phyloP scores from a whole-genome alignment of 768 basidiomycete species.

The Termitomyces sp. region DNA sequence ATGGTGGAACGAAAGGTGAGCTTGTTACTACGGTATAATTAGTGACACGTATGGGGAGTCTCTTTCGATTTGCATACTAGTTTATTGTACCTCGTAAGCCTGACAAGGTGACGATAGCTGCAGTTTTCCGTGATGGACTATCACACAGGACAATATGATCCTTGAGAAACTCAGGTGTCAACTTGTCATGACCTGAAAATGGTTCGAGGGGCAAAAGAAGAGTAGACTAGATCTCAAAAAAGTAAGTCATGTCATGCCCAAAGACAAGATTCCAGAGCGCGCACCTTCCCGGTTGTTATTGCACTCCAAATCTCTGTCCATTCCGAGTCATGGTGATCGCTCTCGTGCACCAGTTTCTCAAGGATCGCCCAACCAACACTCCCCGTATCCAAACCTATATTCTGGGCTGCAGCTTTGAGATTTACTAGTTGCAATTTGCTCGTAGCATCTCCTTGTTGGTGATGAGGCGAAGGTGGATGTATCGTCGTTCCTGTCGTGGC shows the following conservation, averaged over 20 bases:
- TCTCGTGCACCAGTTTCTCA: conserved; percentile 55
- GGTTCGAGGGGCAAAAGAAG: conserved; percentile 74
- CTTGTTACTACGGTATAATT: conserved; percentile 25
- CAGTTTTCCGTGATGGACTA: conserved; percentile 36
- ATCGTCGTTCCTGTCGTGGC: conserved; percentile 47
- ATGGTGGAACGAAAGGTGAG: conserved; percentile 41
- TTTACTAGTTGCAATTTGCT: conserved; percentile 68
- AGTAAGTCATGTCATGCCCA: background rate
- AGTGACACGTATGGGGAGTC: background rate
- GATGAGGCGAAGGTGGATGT: conserved; percentile 40
- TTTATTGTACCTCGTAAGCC: conserved; percentile 73
- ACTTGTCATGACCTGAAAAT: conserved; percentile 41
- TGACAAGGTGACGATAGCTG: conserved; percentile 70
- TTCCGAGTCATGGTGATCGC: conserved; percentile 49
- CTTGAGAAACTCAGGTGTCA: conserved; percentile 72
- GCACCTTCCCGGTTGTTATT: conserved; percentile 62
- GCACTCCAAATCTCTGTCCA: conserved; percentile 70
- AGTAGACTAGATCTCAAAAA: conserved; percentile 50
- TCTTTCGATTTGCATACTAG: conserved; percentile 38
- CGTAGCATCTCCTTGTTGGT: conserved; percentile 54
- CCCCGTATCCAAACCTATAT: conserved; percentile 55
- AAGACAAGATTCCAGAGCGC: conserved; percentile 19
- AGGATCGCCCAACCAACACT: conserved; percentile 76
- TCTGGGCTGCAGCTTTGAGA: conserved; percentile 68
- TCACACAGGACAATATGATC: conserved; percentile 80